Evolutionary conservation across 1,139 yeast species (phyloP).

Genomic region (Blastobotrys buckinghamii): DNA sequence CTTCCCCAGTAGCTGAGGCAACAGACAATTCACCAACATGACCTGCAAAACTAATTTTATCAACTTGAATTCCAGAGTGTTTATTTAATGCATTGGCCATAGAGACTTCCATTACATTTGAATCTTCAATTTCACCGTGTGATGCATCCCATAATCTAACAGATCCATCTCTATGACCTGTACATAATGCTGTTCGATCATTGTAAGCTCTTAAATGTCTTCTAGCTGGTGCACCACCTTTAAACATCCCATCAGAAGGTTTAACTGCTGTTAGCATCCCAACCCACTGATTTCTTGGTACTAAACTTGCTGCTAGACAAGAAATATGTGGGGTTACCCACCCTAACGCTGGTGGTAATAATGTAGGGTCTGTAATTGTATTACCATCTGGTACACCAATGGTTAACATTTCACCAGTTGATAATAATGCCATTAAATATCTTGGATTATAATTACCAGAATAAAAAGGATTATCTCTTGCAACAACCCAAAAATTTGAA

Average conservation of each 20-base stretch:
- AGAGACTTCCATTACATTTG: slow-evolving; percentile 52
- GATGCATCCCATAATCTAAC: slow-evolving; percentile 80
- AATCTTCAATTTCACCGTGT: slow-evolving; percentile 61
- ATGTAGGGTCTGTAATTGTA: slow-evolving; percentile 48
- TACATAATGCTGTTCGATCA: slow-evolving; percentile 57
- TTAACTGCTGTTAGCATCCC: slow-evolving; percentile 53
- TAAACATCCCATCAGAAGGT: slow-evolving; percentile 39
- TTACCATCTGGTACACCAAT: slow-evolving; percentile 52
- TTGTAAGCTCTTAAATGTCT: slow-evolving; percentile 53
- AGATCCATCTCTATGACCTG: slow-evolving; percentile 80
- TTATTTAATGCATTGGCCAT: slow-evolving; percentile 44
- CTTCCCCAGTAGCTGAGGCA: slow-evolving; percentile 65
- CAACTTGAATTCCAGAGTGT: slow-evolving; percentile 42
- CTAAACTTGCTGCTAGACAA: slow-evolving; percentile 45
- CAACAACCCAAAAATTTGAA: slow-evolving; percentile 45
- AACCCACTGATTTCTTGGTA: slow-evolving; percentile 65
- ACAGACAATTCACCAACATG: slow-evolving; percentile 72
- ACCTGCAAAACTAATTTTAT: slow-evolving; percentile 65
- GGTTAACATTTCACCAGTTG: slow-evolving; percentile 52
- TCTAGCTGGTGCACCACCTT: slow-evolving; percentile 72
- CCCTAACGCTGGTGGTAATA: slow-evolving; percentile 73
- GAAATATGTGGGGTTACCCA: slow-evolving; percentile 77
- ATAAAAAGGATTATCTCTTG: slow-evolving; percentile 45
- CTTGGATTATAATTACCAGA: slow-evolving; percentile 35
- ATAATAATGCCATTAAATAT: slow-evolving; percentile 56